Conservation (phyloP, 1,139 yeast genomes). For the Pichia sp. region DNA sequence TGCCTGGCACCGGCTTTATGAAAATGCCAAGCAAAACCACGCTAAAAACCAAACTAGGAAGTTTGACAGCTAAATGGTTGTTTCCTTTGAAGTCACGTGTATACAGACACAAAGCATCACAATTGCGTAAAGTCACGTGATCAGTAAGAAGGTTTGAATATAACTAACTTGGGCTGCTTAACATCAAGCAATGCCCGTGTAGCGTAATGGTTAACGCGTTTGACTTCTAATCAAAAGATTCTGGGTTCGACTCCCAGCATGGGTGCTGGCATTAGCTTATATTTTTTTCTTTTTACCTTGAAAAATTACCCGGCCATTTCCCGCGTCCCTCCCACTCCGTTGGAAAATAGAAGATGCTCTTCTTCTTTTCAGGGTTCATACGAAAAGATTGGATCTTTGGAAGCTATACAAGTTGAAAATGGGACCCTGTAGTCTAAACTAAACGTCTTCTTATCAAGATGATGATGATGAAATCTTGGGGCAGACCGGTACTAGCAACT, state of each 20-base stretch:
- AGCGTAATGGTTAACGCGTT: slow-evolving; percentile 24
- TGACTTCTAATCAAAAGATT: slow-evolving; percentile 23
- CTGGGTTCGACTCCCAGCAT: slow-evolving; percentile 24
- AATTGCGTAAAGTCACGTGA: no score
- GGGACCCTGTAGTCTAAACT: no score
- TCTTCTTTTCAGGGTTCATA: not conserved
- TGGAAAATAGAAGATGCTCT: not conserved
- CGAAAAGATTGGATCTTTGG: no score
- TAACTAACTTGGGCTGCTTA: not conserved
- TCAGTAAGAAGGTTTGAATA: no score
- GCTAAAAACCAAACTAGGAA: no score
- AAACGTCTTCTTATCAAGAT: not conserved
- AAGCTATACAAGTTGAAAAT: no score
- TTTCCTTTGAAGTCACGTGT: slow-evolving; percentile 3
- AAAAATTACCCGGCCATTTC: slow-evolving; percentile 9
- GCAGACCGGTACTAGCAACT: not conserved
- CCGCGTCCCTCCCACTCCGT: not conserved
- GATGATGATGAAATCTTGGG: slow-evolving; percentile 12
- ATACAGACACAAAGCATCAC: not conserved
- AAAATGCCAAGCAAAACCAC: no score
- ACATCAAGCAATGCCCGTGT: slow-evolving; percentile 20
- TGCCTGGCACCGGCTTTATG: no score
- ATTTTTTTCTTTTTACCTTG: slow-evolving; percentile 5
- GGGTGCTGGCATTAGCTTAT: slow-evolving; percentile 21
- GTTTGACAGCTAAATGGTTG: no score